phyloP scores from a whole-genome alignment of 108 stramenopile genomes.

The Cyclotella distinguenda region DNA sequence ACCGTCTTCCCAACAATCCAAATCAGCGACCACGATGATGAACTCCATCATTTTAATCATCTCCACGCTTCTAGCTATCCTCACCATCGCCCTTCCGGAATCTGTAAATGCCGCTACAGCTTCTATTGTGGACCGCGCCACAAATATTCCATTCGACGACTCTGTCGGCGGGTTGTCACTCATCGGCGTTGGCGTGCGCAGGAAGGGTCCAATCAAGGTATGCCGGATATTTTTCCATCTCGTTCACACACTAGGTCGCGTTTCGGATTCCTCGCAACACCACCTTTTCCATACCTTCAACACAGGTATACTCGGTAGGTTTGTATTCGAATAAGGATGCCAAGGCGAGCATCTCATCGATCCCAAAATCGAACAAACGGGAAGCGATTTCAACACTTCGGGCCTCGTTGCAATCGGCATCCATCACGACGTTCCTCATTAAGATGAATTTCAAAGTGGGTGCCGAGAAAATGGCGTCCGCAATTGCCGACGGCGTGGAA shows the following conservation, averaged over 20 bases:
- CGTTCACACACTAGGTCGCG: background rate
- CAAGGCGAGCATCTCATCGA: constrained; percentile 49
- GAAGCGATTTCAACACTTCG: constrained; percentile 58
- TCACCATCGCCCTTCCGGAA: background rate
- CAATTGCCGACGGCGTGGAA: constrained; percentile 77
- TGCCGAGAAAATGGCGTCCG: constrained; percentile 82
- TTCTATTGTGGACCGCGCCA: constrained; percentile 63
- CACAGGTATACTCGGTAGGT: constrained; percentile 72
- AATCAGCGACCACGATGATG: background rate
- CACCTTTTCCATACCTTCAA: background rate
- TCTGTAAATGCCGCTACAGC: constrained; percentile 8
- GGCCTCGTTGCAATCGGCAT: constrained; percentile 46
- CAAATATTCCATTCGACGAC: constrained; percentile 62
- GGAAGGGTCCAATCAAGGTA: constrained; percentile 82
- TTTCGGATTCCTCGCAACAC: background rate
- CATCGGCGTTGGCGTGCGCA: constrained; percentile 77
- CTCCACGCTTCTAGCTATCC: background rate
- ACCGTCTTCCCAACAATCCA: no score
- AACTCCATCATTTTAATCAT: background rate
- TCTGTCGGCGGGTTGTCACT: constrained; percentile 45
- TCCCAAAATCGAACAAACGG: constrained; percentile 45
- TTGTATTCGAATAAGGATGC: constrained; percentile 66
- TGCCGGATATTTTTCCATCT: background rate
- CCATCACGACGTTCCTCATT: constrained; percentile 59
- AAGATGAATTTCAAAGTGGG: constrained; percentile 88